Conservation (phyloP, 306 rosid species). For the Rosa rugosa region DNA sequence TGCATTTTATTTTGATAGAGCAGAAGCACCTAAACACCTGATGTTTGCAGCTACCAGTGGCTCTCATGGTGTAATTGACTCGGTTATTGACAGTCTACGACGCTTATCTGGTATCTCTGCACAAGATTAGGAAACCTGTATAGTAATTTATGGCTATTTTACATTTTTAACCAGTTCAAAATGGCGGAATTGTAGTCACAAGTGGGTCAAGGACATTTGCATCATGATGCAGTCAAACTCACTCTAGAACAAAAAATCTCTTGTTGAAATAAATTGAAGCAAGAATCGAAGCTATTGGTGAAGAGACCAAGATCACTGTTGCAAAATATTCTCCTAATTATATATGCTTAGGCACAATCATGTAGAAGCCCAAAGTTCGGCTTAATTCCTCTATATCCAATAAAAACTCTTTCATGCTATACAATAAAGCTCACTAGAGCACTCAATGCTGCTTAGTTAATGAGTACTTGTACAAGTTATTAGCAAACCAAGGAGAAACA, state of each 20-base stretch:
- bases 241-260: background rate
- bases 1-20: constrained; percentile 86
- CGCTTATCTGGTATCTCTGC: constrained; percentile 49
- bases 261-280: background rate
- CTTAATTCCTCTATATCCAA: background rate
- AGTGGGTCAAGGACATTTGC: background rate
- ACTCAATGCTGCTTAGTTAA: background rate
- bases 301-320: background rate
- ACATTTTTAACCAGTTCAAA: too few relatives aligned
- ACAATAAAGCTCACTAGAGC: background rate
- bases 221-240: background rate
- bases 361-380: background rate
- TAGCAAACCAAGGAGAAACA: background rate
- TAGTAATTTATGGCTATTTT: too few relatives aligned
- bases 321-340: background rate
- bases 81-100: constrained; percentile 44
- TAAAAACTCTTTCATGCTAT: background rate
- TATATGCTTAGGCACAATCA: background rate
- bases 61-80: constrained; percentile 57
- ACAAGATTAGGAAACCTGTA: constrained; percentile 8
- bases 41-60: constrained; percentile 55
- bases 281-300: background rate
- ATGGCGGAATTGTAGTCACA: too few relatives aligned
- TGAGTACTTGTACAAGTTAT: background rate
- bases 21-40: constrained; percentile 80